A percentile compares a stretch with the other conserved stretches of the same genome.
Evolutionary conservation across 2,329 filamentous ascomycete species (phyloP).

Genomic region (Talaromyces sp.): DNA sequence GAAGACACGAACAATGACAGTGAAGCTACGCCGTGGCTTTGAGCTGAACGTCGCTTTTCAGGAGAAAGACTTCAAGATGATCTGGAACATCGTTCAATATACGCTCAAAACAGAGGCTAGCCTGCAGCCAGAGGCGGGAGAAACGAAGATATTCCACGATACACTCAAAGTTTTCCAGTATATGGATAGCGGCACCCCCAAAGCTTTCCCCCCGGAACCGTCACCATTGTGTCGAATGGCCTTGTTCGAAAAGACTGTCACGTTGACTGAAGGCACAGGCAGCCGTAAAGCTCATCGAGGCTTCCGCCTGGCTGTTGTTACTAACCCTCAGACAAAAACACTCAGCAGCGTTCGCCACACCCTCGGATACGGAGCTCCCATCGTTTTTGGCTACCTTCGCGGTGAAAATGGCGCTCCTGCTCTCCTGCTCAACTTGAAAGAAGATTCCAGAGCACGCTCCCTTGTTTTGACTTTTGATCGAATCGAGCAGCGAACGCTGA

Average conservation of each 20-base stretch:
- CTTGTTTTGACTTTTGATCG: slow-evolving; percentile 75
- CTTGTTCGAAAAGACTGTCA: slow-evolving; percentile 66
- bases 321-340: slow-evolving; percentile 69
- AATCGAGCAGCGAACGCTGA: slow-evolving; percentile 60
- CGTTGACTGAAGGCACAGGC: slow-evolving; percentile 66
- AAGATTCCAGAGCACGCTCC: slow-evolving; percentile 58
- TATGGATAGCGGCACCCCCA: slow-evolving; percentile 66
- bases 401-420: slow-evolving; percentile 65
- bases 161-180: slow-evolving; percentile 73
- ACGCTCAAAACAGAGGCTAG: slow-evolving; percentile 68
- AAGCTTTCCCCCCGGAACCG: slow-evolving; percentile 69
- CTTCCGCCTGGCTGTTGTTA: slow-evolving; percentile 71
- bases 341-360: slow-evolving; percentile 70
- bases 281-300: slow-evolving; percentile 69
- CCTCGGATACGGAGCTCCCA: slow-evolving; percentile 58
- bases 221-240: slow-evolving; percentile 65
- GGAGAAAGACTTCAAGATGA: slow-evolving; percentile 69
- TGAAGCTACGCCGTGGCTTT: slow-evolving; percentile 71
- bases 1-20: slow-evolving; percentile 57
- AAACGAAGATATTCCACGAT: slow-evolving; percentile 63
- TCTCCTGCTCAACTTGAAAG: slow-evolving; percentile 65
- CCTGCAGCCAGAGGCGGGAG: slow-evolving; percentile 62
- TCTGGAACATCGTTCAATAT: slow-evolving; percentile 83
- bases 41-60: slow-evolving; percentile 63
- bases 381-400: slow-evolving; percentile 72